Conservation (phyloP, 805 yeast species). For the Candida chilensis region DNA sequence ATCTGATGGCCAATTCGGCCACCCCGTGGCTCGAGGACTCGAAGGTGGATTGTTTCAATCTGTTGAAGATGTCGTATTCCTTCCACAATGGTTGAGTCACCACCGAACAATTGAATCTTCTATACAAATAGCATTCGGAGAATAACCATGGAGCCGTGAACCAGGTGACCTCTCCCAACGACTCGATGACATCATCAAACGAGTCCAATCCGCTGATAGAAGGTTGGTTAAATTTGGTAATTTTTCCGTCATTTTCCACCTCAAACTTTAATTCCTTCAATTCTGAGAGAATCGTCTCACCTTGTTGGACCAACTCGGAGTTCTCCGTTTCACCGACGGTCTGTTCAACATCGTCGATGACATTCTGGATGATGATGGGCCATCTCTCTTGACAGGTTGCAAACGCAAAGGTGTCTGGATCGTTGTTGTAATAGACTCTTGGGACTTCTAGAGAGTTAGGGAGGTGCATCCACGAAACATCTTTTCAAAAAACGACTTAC, state of each 20-base stretch:
- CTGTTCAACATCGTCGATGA: conserved; percentile 50
- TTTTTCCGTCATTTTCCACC: conserved; percentile 24
- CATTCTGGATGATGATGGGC: conserved; percentile 72
- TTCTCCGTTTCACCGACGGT: conserved; percentile 15
- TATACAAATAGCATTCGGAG: conserved; percentile 78
- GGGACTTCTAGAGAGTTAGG: conserved; percentile 19
- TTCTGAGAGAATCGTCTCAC: conserved; percentile 28
- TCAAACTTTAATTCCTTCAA: conserved; percentile 35
- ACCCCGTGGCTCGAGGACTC: conserved; percentile 69
- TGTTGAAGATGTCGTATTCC: conserved; percentile 65
- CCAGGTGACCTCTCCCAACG: conserved; percentile 60
- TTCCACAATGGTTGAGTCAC: conserved; percentile 31
- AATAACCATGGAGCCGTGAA: conserved; percentile 83
- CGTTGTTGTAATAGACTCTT: conserved; percentile 51
- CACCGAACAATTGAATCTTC: conserved; percentile 43
- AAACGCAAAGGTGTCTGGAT: conserved; percentile 72
- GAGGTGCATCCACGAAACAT: no score
- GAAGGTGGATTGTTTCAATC: conserved; percentile 68
- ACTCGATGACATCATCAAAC: conserved; percentile 23
- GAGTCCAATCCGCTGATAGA: background rate
- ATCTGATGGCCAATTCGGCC: conserved; percentile 67
- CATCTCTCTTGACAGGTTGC: conserved; percentile 75
- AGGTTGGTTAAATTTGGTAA: conserved; percentile 14
- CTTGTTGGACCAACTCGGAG: conserved; percentile 29
- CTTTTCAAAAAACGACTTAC: no score